Conservation (phyloP, 2,329 filamentous ascomycete species). For the Lasiodiplodia sp. region DNA sequence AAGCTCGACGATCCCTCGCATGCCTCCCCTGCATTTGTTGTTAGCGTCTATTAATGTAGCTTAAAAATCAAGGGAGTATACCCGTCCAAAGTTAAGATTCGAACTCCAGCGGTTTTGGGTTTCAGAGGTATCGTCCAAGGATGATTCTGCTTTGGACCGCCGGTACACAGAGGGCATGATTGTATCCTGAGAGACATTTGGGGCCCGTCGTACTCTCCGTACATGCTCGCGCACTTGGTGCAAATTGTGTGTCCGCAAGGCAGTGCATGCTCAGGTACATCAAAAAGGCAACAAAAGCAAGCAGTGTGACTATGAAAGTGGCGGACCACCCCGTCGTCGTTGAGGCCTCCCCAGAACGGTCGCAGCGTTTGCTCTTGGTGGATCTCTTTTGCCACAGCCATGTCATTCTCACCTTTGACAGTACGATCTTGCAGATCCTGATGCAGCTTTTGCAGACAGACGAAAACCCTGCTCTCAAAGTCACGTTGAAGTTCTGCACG, state of each 20-base stretch:
- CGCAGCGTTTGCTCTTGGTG: conserved; percentile 34
- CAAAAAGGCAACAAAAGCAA: conserved; percentile 57
- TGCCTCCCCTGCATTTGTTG: conserved; percentile 45
- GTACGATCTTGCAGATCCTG: conserved; percentile 20
- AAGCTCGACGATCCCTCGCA: conserved; percentile 56
- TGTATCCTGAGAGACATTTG: conserved; percentile 33
- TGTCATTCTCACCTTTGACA: conserved; percentile 30
- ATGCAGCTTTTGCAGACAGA: conserved; percentile 33
- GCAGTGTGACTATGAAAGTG: conserved; percentile 51
- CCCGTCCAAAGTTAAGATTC: conserved; percentile 53
- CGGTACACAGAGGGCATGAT: conserved; percentile 45
- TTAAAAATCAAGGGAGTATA: too few relatives aligned
- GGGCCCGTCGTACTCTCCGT: conserved; percentile 33
- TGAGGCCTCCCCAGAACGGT: conserved; percentile 45
- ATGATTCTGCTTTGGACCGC: conserved; percentile 19
- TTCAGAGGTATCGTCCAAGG: conserved; percentile 41
- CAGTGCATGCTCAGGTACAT: conserved; percentile 52
- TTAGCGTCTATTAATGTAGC: too few relatives aligned
- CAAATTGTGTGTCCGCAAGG: conserved; percentile 58
- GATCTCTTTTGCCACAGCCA: conserved; percentile 35
- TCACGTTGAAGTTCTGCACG: conserved; percentile 38
- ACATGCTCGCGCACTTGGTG: conserved; percentile 49
- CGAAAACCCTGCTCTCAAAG: conserved; percentile 40
- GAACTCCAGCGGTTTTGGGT: conserved; percentile 46
- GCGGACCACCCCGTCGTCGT: conserved; percentile 32